Evolutionary conservation across 2,329 filamentous ascomycete genomes (phyloP), one percentile per base, ranked within the genome.

Genomic region (Cladophialophora exuberans): DNA sequence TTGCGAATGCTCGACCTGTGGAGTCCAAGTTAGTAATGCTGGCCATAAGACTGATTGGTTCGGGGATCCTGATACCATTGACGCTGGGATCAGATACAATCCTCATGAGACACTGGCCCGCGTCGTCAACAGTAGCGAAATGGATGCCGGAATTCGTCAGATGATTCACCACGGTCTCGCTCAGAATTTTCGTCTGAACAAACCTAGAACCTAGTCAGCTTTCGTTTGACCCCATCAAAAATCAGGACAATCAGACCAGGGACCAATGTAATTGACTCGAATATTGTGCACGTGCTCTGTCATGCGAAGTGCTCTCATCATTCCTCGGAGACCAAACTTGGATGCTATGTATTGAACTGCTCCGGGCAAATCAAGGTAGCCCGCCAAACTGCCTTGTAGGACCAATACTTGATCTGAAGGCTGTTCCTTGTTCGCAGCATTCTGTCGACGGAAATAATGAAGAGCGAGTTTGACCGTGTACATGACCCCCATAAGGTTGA

Each of bases 241-340:
- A n/a, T n/a, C n/a, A n/a, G n/a, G n/a, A n/a, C n/a, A n/a, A n/a
- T n/a, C n/a, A n/a, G n/a, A 72, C 71, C 70, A 73, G 3, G 72
- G 71, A 3, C 68, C 69, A 31, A 73, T 70, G 22, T 70, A 57
- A 44, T 72, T 72, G 2, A 74, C 66, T 0, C 73, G 66, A 49
- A 67, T 70, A 3, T 70, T 69, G 50, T 79, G 73, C 56, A 73
- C 69, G 36, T 44, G 64, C 30, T 71, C 64, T 10, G 56, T 57
- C 6, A 68, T 66, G 3, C 56, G 35, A 66, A 74, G 52, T 9
- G 66, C 63, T 54, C 69, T 69, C 67, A 74, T 70, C n/a, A 74
- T 67, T 1, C 71, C 70, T 41, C 72, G 64, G 47, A 70, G 64
- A 3, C 64, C 71, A 62, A 69, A 74, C 56, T 75, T 75, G 11